Base-by-base conservation (phyloP, 2,329 filamentous ascomycete species). In the Metarhizium brunneum region DNA sequence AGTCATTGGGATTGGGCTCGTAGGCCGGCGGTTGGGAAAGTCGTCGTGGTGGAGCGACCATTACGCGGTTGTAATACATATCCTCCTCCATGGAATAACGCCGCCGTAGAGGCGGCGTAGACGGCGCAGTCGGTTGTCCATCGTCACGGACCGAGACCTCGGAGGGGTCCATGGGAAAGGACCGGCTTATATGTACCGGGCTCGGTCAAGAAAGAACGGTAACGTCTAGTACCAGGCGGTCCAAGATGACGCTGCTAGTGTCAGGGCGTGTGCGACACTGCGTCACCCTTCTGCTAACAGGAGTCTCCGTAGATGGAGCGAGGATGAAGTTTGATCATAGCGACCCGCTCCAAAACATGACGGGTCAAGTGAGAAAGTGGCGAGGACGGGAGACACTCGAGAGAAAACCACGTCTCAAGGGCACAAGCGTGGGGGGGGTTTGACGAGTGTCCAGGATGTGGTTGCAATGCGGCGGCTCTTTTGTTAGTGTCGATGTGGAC, bases 31-130 rank as follows among this genome's bases (percentile, higher is more conserved):
- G 77, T 60, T 74, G 73, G 52, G 74, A 74, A 25, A 73, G 74
- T 61, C 73, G 75, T 59, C 69, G 67, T 47, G 64, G 64, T n/a
- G 68, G 64, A 49, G 67, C 70, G 38, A 72, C 77, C 75, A 81
- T 78, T 65, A 80, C 69, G 61, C 73, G 71, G 55, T 77, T 76
- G 63, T 81, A 81, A 62, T 76, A 74, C 63, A 76, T 68, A 63
- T 81, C 77, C 69, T 81, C 77, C 66, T 81, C 78, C 70, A 80
- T 78, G 52, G 78, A 81, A 63, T 78, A 73, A 62, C 73, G 73
- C 68, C 72, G 72, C 65, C 73, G 70, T 57, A 69, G 65, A 59
- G 68, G 70, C 69, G 71, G 65, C 64, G 68, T 54, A 62, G 65
- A 50, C 36, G 49, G 52, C 58, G 58, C 56, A 57, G 60, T 62